phyloP scores from a whole-genome alignment of 2,329 filamentous ascomycete species.

The Ramularia endophylla region DNA sequence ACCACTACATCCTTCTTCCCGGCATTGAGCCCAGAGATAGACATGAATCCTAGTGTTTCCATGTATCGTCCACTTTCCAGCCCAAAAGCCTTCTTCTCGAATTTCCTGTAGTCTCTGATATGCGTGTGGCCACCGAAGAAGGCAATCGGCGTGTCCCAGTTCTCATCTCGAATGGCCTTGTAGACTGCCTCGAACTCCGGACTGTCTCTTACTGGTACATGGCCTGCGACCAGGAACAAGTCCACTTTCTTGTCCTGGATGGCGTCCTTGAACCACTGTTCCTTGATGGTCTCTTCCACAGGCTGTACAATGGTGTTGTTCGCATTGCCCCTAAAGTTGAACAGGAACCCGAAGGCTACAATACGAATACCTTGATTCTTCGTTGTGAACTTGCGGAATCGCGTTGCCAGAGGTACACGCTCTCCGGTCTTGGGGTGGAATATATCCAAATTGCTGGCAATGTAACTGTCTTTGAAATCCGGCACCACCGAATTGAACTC shows the following conservation, averaged over 20 bases:
- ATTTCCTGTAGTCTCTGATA: slow-evolving; percentile 75
- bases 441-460: slow-evolving; percentile 92
- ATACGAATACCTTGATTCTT: slow-evolving; percentile 81
- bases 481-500: slow-evolving; percentile 78
- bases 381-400: slow-evolving; percentile 85
- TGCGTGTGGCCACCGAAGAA: slow-evolving; percentile 91
- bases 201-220: slow-evolving; percentile 71
- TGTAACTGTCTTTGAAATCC: slow-evolving; percentile 71
- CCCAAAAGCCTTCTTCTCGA: slow-evolving; percentile 70
- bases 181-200: slow-evolving; percentile 73
- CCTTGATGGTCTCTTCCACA: slow-evolving; percentile 72
- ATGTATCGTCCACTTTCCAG: slow-evolving; percentile 87
- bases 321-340: slow-evolving; percentile 84
- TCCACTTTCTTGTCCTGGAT: slow-evolving; percentile 75
- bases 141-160: slow-evolving; percentile 78
- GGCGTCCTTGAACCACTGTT: slow-evolving; percentile 83
- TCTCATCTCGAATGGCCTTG: slow-evolving; percentile 66
- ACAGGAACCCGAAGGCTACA: slow-evolving; percentile 88
- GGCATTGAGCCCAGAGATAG: slow-evolving; percentile 60
- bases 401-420: slow-evolving; percentile 67
- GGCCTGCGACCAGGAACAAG: slow-evolving; percentile 78
- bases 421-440: slow-evolving; percentile 65
- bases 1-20: slow-evolving; percentile 28
- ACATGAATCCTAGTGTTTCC: slow-evolving; percentile 93
- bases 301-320: slow-evolving; percentile 83